Evolutionary conservation across 345 rosid species (phyloP), one percentile per base, ranked within the genome.

Genomic region (Camelina laxa): DNA sequence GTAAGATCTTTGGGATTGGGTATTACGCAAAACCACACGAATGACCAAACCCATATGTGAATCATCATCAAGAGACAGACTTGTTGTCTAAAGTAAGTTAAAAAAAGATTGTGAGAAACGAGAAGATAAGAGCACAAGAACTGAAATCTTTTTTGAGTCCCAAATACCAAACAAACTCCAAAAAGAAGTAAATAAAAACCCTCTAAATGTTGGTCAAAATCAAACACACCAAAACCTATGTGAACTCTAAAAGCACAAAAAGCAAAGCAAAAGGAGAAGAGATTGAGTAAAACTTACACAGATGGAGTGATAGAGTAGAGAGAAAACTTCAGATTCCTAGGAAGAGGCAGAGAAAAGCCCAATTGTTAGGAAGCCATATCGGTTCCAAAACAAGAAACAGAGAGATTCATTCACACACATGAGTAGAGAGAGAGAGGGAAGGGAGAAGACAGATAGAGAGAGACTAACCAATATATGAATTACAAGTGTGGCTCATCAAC

Each of bases 311-410:
- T n/a, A 50, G 53, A 50, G 63, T 36, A 36, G 41, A 36, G 12
- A 36, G 41, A 38, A 38, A 38, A 38, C 31, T 69, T 65, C 65
- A 74, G 68, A 78, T 67, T 77, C 72, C 85, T 72, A 75, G 36
- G 70, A 56, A 80, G 84, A 74, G 74, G 63, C 79, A 58, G 75
- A 77, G 86, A 84, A 72, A 72, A 51, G 79, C 92, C 91, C 87
- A 83, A 75, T 65, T 50, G 76, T 68, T 82, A 70, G 95, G 89
- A 88, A 88, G 86, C 89, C 88, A 84, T 88, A 87, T 88, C 84
- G 82, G 92, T 78, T 80, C 68, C 86, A 81, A 49, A 75, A 74
- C 75, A 83, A 87, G 86, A 89, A 82, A 82, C 76, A 69, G 49
- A 69, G 49, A 69, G 59, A 44, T 63, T 50, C 56, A 50, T 67